These are phyloP conservation scores for Chrysochromulina tobinii DNA, from an alignment of 78 protist species.

Conservation along the genomic window DNA sequence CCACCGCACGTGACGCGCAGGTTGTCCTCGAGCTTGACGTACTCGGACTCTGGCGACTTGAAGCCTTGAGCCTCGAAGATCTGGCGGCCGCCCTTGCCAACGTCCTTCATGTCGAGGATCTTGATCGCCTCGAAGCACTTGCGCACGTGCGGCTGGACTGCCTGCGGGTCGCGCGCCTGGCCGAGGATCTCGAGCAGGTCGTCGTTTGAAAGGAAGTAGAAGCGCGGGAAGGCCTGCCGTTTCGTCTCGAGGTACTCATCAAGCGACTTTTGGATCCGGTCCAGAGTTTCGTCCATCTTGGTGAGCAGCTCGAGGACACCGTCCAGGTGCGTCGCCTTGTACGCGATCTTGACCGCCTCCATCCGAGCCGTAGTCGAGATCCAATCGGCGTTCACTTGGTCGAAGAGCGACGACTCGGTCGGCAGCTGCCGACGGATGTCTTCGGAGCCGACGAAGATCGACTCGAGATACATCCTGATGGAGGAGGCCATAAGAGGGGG, in stretches of 20 bases:
- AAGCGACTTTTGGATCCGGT: slow-evolving; percentile 75
- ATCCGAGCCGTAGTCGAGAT: neutral
- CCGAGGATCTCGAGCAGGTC: slow-evolving; percentile 89
- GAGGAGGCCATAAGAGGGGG: no score
- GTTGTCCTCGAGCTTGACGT: slow-evolving; percentile 28
- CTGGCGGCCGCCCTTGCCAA: slow-evolving; percentile 37
- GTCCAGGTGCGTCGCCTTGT: neutral
- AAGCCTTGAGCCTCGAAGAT: slow-evolving; percentile 40
- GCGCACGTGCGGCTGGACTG: slow-evolving; percentile 76
- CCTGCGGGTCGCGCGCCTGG: slow-evolving; percentile 71
- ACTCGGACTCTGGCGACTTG: slow-evolving; percentile 66
- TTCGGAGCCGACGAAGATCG: slow-evolving; percentile 78
- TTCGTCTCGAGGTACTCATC: slow-evolving; percentile 80
- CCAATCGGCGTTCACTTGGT: slow-evolving; percentile 63
- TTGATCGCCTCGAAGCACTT: slow-evolving; percentile 79
- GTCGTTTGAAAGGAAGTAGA: slow-evolving; percentile 90
- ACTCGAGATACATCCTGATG: slow-evolving; percentile 73
- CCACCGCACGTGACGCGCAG: slow-evolving; percentile 55
- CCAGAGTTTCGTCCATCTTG: slow-evolving; percentile 60
- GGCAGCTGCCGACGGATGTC: slow-evolving; percentile 85
- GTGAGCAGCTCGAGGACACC: slow-evolving; percentile 47
- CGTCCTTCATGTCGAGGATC: slow-evolving; percentile 36
- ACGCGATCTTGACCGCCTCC: neutral
- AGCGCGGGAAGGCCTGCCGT: slow-evolving; percentile 86
- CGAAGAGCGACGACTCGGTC: slow-evolving; percentile 64